A percentile compares a stretch with the other conserved stretches of the same genome.
Conservation (phyloP, 148 eudicot species). For the Euryodendron excelsum region DNA sequence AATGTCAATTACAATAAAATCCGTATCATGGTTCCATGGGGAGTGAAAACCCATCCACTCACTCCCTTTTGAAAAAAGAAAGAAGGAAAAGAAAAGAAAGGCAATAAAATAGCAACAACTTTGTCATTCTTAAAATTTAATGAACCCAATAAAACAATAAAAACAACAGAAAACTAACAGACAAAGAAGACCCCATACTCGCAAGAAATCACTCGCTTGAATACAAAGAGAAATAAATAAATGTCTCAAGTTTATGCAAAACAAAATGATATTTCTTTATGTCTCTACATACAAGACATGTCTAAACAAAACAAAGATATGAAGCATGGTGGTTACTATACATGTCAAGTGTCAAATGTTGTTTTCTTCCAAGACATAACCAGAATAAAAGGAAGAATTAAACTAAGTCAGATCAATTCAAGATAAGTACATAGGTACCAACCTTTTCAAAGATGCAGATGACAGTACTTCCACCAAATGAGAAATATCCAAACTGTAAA, state of each 20-base stretch:
- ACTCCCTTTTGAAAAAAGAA: too few species aligned
- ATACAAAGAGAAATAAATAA: background rate
- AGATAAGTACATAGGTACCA: conserved; percentile 16
- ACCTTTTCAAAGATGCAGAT: conserved; percentile 97
- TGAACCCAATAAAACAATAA: too few species aligned
- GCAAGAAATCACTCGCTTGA: too few species aligned
- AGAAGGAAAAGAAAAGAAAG: too few species aligned
- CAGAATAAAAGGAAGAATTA: background rate
- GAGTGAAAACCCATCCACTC: too few species aligned
- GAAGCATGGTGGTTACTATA: background rate
- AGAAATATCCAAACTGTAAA: conserved; percentile 89
- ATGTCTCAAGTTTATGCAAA: background rate
- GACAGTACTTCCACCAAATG: conserved; percentile 98
- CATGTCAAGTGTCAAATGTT: background rate
- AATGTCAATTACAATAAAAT: too few species aligned
- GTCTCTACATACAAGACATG: background rate
- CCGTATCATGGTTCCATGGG: too few species aligned
- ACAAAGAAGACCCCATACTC: too few species aligned
- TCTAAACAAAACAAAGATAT: background rate
- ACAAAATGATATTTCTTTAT: background rate
- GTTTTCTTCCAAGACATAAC: background rate
- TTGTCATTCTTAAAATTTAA: too few species aligned
- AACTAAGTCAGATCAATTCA: background rate
- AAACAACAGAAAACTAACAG: too few species aligned
- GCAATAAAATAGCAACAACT: too few species aligned